Conservation (phyloP, 306 rosid genomes). For the Psophocarpus tetragonolobus region DNA sequence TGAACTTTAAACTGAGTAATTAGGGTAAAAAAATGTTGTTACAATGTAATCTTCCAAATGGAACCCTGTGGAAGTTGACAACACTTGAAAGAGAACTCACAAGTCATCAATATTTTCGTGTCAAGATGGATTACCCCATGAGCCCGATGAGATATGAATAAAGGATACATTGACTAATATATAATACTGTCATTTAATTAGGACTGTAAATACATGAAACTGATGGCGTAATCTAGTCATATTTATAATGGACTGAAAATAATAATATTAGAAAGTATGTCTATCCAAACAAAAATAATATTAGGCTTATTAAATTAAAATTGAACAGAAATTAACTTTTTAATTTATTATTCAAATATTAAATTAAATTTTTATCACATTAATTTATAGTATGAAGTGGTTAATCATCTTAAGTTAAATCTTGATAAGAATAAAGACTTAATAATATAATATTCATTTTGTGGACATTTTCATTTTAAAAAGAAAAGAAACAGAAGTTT, state of each 20-base stretch:
- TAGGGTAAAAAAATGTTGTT: no score
- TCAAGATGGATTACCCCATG: slow-evolving; percentile 19
- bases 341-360: neutral
- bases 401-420: no score
- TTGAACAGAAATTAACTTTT: neutral
- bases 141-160: slow-evolving; percentile 5
- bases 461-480: no score
- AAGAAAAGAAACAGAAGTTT: no score
- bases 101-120: slow-evolving; percentile 37
- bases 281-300: no score
- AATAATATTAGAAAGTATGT: neutral
- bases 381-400: no score
- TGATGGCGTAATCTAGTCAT: neutral
- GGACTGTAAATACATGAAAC: neutral
- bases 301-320: neutral
- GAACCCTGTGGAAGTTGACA: slow-evolving; percentile 26
- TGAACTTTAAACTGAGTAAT: no score
- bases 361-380: no score
- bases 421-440: no score
- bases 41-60: no score
- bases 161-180: neutral
- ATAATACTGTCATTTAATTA: neutral
- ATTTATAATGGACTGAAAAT: neutral
- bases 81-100: slow-evolving; percentile 28
- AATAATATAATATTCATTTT: no score